Percentiles rank a stretch among this genome's conserved stretches.
Conservation (phyloP, 495 filamentous ascomycete genomes). For the Podospora tetraspora region DNA sequence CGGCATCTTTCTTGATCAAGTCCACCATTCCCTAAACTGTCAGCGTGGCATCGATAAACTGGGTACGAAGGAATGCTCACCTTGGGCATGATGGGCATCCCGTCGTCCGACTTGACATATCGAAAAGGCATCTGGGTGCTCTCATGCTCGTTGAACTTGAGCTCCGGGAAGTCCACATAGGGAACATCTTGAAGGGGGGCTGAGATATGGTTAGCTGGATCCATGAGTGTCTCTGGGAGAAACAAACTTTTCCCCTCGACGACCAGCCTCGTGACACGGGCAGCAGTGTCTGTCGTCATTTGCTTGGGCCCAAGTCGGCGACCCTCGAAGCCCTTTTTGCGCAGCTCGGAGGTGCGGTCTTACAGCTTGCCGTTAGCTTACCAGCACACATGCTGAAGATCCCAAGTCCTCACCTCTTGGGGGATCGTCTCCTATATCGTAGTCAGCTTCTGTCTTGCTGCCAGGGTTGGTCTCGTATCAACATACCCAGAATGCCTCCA, state of each 20-base stretch:
- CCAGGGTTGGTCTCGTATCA: background rate
- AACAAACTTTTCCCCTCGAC: slow-evolving; percentile 70
- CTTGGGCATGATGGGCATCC: slow-evolving; percentile 81
- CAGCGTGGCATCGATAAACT: background rate
- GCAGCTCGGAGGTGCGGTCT: slow-evolving; percentile 91
- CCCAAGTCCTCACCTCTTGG: slow-evolving; percentile 67
- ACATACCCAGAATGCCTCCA: slow-evolving; percentile 87
- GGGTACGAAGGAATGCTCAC: slow-evolving; percentile 43
- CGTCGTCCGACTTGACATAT: slow-evolving; percentile 73
- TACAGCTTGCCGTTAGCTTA: slow-evolving; percentile 3
- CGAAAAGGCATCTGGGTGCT: slow-evolving; percentile 96
- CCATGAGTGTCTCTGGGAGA: background rate
- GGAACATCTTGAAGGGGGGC: slow-evolving; percentile 68
- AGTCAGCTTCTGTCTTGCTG: background rate
- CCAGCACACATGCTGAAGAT: background rate
- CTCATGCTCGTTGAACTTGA: slow-evolving; percentile 84
- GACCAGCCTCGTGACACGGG: slow-evolving; percentile 85
- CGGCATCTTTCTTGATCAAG: slow-evolving; percentile 87
- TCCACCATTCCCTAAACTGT: slow-evolving; percentile 78
- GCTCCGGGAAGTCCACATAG: slow-evolving; percentile 82
- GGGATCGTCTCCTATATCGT: slow-evolving; percentile 77
- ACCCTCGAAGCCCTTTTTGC: slow-evolving; percentile 86
- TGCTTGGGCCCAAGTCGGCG: slow-evolving; percentile 86
- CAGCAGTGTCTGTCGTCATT: slow-evolving; percentile 98
- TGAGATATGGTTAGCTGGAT: slow-evolving; percentile 26